phyloP scores from a whole-genome alignment of 2,329 filamentous ascomycete genomes.

The Ascocoryne sarcoides region DNA sequence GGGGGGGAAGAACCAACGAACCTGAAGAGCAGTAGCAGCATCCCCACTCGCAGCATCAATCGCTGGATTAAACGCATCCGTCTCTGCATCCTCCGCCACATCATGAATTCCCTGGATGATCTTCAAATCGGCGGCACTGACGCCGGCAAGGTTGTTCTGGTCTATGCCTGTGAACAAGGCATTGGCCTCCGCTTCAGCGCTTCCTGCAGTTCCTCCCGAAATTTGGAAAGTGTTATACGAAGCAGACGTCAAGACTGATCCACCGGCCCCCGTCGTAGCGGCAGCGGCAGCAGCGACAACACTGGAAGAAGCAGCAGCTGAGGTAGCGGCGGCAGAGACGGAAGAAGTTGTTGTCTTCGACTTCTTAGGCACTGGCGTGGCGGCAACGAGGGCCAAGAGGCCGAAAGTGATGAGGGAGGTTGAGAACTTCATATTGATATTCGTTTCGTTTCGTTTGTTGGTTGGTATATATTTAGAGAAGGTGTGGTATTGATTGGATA shows the following conservation, averaged over 20 bases:
- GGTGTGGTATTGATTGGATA: neutral
- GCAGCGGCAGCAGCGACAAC: neutral
- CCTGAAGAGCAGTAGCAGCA: constrained; percentile 40
- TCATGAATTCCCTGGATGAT: constrained; percentile 42
- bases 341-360: neutral
- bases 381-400: neutral
- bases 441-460: too few relatives aligned
- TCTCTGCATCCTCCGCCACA: constrained; percentile 45
- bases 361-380: neutral
- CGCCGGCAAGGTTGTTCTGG: constrained; percentile 33
- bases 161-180: constrained; percentile 33
- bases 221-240: constrained; percentile 40
- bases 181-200: constrained; percentile 36
- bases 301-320: neutral
- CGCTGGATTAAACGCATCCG: constrained; percentile 44
- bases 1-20: constrained; percentile 11
- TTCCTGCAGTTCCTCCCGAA: constrained; percentile 37
- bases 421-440: constrained; percentile 1
- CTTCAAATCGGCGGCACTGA: constrained; percentile 38
- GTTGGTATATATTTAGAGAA: neutral
- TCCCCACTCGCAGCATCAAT: constrained; percentile 39
- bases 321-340: neutral
- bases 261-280: constrained; percentile 12
- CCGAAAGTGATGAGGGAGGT: neutral
- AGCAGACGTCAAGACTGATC: constrained; percentile 28